Conservation (phyloP, 2,329 filamentous ascomycete species). For the Gliomastix tumulicola region DNA sequence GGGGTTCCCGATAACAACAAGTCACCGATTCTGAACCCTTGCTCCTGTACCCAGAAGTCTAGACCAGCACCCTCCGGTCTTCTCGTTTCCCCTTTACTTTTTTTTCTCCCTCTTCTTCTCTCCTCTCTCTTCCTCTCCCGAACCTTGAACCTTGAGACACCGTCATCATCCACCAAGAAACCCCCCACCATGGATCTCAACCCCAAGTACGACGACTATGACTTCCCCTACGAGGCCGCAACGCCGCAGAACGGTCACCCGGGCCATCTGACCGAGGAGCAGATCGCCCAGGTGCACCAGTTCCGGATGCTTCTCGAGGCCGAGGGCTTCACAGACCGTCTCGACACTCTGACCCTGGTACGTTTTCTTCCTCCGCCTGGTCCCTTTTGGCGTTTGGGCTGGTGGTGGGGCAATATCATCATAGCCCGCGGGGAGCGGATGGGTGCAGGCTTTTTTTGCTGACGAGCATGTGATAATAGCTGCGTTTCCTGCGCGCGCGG, state of each 20-base stretch:
- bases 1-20: too few relatives aligned
- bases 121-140: neutral
- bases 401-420: neutral
- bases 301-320: conserved; percentile 79
- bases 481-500: conserved; percentile 86
- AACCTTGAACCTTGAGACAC: neutral
- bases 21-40: too few relatives aligned
- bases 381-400: conserved; percentile 1
- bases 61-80: too few relatives aligned
- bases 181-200: conserved; percentile 52
- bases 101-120: too few relatives aligned
- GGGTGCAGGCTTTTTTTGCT: neutral
- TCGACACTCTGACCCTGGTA: conserved; percentile 91
- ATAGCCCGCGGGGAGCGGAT: too few relatives aligned
- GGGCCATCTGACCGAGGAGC: conserved; percentile 76
- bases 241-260: conserved; percentile 70
- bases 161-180: neutral
- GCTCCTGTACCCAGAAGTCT: too few relatives aligned
- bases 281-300: conserved; percentile 86
- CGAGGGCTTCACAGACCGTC: conserved; percentile 71
- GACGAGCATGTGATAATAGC: too few relatives aligned
- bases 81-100: too few relatives aligned
- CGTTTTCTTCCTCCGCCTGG: conserved; percentile 19
- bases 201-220: conserved; percentile 93
- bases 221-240: conserved; percentile 76